Percentiles rank a stretch among this genome's conserved stretches.
Conservation (phyloP, 352 stramenopile species). For the Ophiocytium majus region DNA sequence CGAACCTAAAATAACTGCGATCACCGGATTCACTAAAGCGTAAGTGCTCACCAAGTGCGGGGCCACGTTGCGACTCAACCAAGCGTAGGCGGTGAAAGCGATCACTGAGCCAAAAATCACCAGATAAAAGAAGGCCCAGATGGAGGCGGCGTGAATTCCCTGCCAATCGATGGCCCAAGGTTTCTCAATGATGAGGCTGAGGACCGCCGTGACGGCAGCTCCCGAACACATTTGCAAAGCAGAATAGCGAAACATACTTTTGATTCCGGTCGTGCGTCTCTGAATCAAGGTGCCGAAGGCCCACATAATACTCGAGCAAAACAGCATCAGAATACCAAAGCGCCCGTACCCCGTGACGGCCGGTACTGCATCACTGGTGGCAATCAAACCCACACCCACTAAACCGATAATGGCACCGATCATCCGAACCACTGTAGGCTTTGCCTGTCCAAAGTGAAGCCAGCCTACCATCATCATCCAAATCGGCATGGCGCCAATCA, state of each 20-base stretch:
- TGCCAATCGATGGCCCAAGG: neutral
- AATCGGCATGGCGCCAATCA: neutral
- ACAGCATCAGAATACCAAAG: neutral
- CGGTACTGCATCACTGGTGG: no score
- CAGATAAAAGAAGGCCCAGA: neutral
- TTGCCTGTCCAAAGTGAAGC: neutral
- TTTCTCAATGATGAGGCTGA: neutral
- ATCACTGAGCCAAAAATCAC: neutral
- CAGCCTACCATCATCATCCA: neutral
- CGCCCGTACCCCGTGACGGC: neutral
- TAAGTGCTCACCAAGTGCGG: neutral
- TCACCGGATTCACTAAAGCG: neutral
- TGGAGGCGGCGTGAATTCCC: neutral
- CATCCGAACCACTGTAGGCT: neutral
- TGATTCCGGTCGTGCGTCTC: neutral
- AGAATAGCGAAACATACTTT: neutral
- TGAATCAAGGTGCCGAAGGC: neutral
- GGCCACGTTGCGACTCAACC: neutral
- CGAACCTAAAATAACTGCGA: neutral
- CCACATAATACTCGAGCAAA: neutral
- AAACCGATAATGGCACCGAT: neutral
- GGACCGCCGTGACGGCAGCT: neutral
- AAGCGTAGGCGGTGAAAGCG: neutral
- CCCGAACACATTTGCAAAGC: neutral
- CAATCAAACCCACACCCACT: neutral